Percentiles rank a stretch among this genome's conserved stretches.
Evolutionary conservation across 2,329 filamentous ascomycete species (phyloP).

Genomic region (Phyllosticta citribraziliensis): DNA sequence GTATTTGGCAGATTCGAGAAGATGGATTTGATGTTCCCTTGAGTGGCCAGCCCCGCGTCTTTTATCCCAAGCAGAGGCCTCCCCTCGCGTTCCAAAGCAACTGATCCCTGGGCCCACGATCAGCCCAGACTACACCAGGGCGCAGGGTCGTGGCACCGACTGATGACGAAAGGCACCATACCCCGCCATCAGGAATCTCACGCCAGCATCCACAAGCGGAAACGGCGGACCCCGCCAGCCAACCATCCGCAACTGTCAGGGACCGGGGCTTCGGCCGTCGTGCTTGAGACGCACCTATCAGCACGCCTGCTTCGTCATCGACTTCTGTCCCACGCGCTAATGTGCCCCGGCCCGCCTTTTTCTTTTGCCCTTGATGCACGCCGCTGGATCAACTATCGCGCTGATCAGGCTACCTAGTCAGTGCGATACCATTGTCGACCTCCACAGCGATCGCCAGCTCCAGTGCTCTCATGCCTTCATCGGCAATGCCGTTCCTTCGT

Average conservation of each 20-base stretch:
- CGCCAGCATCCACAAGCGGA: not conserved
- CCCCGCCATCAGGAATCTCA: constrained; percentile 4
- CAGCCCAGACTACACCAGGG: not conserved
- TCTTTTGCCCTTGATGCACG: not conserved
- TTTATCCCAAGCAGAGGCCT: not conserved
- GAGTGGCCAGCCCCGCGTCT: not conserved
- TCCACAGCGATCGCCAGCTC: not conserved
- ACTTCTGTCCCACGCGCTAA: not conserved
- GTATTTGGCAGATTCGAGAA: not conserved
- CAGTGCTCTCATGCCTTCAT: not conserved
- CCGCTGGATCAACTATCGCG: not conserved
- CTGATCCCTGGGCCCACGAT: not conserved
- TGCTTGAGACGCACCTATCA: not conserved
- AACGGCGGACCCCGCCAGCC: not conserved
- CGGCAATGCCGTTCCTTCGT: not conserved
- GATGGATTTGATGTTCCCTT: not conserved
- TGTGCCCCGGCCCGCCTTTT: not conserved
- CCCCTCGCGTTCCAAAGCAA: not conserved
- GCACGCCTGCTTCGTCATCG: not conserved
- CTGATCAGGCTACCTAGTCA: not conserved
- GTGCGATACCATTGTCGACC: not conserved
- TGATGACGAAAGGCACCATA: constrained; percentile 10
- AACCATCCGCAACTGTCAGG: not conserved
- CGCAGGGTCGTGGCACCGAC: not conserved
- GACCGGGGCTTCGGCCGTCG: not conserved